These are phyloP conservation scores for Monoraphidium neglectum DNA, from an alignment of 139 green algal species.

Conservation along the genomic window DNA sequence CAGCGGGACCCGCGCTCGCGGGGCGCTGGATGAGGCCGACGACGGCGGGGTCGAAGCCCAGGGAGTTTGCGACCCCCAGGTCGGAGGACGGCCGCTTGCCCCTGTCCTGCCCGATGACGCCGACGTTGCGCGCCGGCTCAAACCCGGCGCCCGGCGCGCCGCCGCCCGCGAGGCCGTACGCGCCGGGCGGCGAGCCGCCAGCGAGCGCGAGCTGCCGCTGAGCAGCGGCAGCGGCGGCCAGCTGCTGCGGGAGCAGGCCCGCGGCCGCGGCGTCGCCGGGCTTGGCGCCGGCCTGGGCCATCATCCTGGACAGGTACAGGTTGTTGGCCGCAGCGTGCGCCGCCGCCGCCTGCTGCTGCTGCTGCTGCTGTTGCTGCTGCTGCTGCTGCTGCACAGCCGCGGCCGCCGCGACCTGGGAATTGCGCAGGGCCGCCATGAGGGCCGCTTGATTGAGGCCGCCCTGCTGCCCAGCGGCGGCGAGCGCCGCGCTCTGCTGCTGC, in stretches of 20 bases:
- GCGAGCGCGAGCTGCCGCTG: not conserved
- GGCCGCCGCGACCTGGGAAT: not conserved
- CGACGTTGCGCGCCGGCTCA: conserved; percentile 2
- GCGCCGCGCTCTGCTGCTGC: conserved; percentile 7
- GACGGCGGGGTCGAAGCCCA: not conserved
- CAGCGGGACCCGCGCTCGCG: not conserved
- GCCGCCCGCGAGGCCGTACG: too few species aligned
- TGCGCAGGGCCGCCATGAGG: conserved; percentile 14
- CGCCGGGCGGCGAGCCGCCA: too few species aligned
- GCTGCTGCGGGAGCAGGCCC: conserved; percentile 7
- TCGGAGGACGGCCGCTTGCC: conserved; percentile 28
- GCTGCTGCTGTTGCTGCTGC: conserved; percentile 18
- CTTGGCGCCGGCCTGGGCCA: too few species aligned
- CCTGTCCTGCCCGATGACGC: conserved; percentile 30
- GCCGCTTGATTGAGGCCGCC: conserved; percentile 12
- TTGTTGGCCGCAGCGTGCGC: conserved; percentile 3
- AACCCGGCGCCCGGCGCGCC: too few species aligned
- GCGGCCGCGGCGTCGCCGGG: too few species aligned
- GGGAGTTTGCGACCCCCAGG: not conserved
- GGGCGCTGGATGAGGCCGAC: not conserved
- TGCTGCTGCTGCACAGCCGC: conserved; percentile 7
- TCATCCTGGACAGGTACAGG: too few species aligned
- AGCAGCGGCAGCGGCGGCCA: conserved; percentile 11
- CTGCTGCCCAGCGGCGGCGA: conserved; percentile 5
- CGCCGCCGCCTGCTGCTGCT: conserved; percentile 17